Conservation (phyloP, 805 yeast species). For the Monosporozyma solicola region DNA sequence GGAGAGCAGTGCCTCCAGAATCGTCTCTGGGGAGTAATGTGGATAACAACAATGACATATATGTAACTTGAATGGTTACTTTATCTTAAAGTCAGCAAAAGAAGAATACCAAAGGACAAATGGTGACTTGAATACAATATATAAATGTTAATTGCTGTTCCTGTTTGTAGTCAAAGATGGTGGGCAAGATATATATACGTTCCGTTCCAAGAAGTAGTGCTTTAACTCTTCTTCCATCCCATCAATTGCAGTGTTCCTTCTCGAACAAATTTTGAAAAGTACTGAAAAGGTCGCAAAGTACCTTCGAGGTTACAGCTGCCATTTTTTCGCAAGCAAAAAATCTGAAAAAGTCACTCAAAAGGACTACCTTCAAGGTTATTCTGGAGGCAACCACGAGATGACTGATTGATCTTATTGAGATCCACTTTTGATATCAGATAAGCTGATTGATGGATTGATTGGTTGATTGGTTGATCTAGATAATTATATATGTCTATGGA, state of each 20-base stretch:
- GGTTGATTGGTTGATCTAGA: too few relatives aligned
- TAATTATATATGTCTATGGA: not conserved
- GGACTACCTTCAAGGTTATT: conserved; percentile 2
- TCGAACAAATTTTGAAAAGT: not conserved
- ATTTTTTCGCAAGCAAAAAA: not conserved
- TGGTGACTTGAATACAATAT: conserved; percentile 12
- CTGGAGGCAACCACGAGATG: not conserved
- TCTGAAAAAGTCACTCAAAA: not conserved
- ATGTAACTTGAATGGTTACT: not conserved
- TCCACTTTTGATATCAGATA: too few relatives aligned
- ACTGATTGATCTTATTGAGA: too few relatives aligned
- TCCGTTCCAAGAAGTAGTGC: not conserved
- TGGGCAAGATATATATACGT: too few relatives aligned
- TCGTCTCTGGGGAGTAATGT: conserved; percentile 5
- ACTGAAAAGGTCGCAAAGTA: not conserved
- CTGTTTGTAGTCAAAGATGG: not conserved
- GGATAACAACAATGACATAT: not conserved
- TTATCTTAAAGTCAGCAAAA: conserved; percentile 21
- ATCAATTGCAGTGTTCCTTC: not conserved
- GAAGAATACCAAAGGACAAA: conserved; percentile 35
- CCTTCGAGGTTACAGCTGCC: not conserved
- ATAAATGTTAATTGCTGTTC: too few relatives aligned
- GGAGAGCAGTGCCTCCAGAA: not conserved
- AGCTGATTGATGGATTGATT: too few relatives aligned
- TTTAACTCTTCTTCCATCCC: not conserved